Evolutionary conservation across 345 rosid species (phyloP).

Genomic region (Aethionema arabicum): DNA sequence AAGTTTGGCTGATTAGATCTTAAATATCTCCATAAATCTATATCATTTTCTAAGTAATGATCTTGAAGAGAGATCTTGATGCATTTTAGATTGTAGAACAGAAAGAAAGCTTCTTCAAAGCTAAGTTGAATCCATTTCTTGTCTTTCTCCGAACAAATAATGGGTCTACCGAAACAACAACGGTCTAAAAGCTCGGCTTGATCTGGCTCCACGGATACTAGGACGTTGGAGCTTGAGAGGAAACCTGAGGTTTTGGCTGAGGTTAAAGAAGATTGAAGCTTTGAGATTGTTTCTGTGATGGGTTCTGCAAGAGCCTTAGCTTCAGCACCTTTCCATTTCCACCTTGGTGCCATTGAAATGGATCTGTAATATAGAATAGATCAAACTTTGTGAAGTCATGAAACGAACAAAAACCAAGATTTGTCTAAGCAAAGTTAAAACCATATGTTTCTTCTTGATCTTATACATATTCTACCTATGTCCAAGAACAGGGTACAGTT

Average conservation of each 20-base stretch:
- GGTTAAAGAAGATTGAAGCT: constrained; percentile 54
- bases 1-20: constrained; percentile 40
- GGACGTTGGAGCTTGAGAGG: constrained; percentile 54
- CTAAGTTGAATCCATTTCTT: constrained; percentile 72
- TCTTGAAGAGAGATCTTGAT: constrained; percentile 42
- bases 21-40: constrained; percentile 49
- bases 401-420: background rate
- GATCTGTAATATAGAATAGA: constrained; percentile 16
- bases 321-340: constrained; percentile 80
- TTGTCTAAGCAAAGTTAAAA: too few species aligned
- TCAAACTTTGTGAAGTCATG: constrained; percentile 18
- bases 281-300: constrained; percentile 56
- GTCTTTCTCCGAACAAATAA: constrained; percentile 53
- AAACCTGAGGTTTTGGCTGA: constrained; percentile 45
- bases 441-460: too few species aligned
- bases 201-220: constrained; percentile 50
- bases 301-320: constrained; percentile 75
- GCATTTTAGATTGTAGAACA: constrained; percentile 59
- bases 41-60: constrained; percentile 26
- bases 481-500: too few species aligned
- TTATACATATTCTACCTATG: too few species aligned
- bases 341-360: constrained; percentile 62
- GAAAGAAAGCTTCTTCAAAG: constrained; percentile 80
- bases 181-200: constrained; percentile 57
- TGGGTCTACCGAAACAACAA: constrained; percentile 69